Evolutionary conservation across 2,329 filamentous ascomycete genomes (phyloP).

Genomic region (Saccharata proteae): DNA sequence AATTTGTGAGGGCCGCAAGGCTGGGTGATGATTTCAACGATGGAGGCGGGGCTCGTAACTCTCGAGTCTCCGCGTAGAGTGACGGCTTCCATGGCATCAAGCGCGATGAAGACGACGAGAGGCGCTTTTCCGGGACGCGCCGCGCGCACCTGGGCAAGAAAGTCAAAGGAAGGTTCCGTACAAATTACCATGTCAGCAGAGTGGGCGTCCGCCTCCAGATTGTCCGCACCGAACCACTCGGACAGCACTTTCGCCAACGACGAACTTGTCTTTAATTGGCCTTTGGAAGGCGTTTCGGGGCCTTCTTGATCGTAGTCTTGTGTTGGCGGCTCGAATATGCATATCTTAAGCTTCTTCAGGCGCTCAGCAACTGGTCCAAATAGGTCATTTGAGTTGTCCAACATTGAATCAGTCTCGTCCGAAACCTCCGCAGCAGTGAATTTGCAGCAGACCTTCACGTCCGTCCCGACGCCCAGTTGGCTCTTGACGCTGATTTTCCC

Average conservation of each 20-base stretch:
- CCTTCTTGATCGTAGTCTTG: too few relatives aligned
- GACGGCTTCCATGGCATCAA: constrained; percentile 3
- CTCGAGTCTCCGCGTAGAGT: neutral
- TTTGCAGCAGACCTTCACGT: constrained; percentile 1
- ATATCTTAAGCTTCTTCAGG: too few relatives aligned
- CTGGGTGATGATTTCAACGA: constrained; percentile 23
- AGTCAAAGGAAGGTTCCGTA: constrained; percentile 3
- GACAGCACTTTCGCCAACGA: too few relatives aligned
- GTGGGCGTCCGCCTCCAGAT: too few relatives aligned
- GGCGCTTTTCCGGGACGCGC: neutral
- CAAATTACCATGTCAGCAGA: constrained; percentile 3
- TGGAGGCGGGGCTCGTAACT: constrained; percentile 8
- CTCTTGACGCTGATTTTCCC: constrained; percentile 26
- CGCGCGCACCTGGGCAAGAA: neutral
- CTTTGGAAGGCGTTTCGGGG: too few relatives aligned
- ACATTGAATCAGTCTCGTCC: too few relatives aligned
- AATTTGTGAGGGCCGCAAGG: constrained; percentile 28
- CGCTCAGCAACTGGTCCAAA: too few relatives aligned
- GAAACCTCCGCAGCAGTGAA: too few relatives aligned
- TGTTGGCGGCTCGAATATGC: too few relatives aligned
- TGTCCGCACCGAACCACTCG: too few relatives aligned
- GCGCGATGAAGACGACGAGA: constrained; percentile 2
- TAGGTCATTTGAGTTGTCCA: too few relatives aligned
- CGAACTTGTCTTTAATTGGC: neutral
- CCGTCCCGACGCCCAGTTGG: constrained; percentile 20